Conservation (phyloP, 208 protist species). For the Leptomonas seymouri region DNA sequence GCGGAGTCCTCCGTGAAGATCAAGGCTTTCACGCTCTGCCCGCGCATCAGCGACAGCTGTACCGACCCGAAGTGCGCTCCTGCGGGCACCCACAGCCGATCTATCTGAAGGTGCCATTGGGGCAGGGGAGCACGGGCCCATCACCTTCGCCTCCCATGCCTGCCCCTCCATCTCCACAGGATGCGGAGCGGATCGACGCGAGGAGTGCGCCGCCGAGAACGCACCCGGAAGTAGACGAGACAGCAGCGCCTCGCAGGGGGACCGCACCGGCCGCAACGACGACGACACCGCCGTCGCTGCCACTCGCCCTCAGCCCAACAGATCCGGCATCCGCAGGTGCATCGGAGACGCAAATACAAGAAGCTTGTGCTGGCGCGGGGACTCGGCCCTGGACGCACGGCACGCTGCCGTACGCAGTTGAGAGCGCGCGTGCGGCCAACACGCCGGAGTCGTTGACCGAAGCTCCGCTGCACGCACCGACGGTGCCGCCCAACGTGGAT, state of each 20-base stretch:
- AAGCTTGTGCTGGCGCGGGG: background rate
- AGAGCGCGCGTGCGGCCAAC: slow-evolving; percentile 20
- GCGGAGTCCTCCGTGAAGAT: background rate
- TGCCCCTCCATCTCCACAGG: background rate
- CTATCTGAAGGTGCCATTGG: slow-evolving; percentile 9
- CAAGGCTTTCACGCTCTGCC: background rate
- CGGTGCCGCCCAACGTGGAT: too few relatives aligned
- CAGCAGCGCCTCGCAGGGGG: too few relatives aligned
- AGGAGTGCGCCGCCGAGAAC: too few relatives aligned
- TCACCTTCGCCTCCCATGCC: background rate
- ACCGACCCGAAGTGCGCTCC: slow-evolving; percentile 23
- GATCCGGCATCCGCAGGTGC: too few relatives aligned
- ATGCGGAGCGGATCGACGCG: background rate
- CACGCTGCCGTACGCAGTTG: slow-evolving; percentile 4
- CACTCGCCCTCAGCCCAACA: too few relatives aligned
- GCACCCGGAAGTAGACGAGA: too few relatives aligned
- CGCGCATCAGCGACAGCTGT: slow-evolving; percentile 13
- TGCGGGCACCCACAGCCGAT: slow-evolving; percentile 24
- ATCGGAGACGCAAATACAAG: background rate
- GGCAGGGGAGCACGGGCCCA: background rate
- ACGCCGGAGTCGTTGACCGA: slow-evolving; percentile 18
- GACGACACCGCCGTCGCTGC: too few relatives aligned
- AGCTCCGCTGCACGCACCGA: background rate
- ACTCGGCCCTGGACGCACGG: background rate
- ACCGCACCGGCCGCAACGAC: too few relatives aligned